Evolutionary conservation across 495 filamentous ascomycete species (phyloP).

Genomic region (Peziza echinospora): DNA sequence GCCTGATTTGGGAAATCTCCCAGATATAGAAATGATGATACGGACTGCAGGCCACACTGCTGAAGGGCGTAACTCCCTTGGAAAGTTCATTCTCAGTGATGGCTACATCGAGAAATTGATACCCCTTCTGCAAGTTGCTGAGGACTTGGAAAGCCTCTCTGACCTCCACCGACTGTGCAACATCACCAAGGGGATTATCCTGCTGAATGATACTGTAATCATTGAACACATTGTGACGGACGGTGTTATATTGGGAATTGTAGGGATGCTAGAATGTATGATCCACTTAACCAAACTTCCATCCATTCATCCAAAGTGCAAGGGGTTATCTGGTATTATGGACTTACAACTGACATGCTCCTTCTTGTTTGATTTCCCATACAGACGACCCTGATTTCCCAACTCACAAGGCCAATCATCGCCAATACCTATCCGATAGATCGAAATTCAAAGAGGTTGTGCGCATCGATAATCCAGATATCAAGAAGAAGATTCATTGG

Average conservation of each 20-base stretch:
- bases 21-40: conserved; percentile 64
- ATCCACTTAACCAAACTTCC: no score
- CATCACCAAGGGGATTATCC: conserved; percentile 89
- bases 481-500: conserved; percentile 79
- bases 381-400: conserved; percentile 91
- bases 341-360: conserved; percentile 1
- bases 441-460: conserved; percentile 93
- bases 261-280: conserved; percentile 84
- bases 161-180: conserved; percentile 86
- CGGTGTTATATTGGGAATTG: conserved; percentile 70
- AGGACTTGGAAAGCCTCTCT: conserved; percentile 66
- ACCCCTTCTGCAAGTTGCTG: conserved; percentile 62
- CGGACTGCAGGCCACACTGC: conserved; percentile 50
- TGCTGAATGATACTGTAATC: conserved; percentile 82
- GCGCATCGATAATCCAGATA: conserved; percentile 55
- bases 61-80: conserved; percentile 64
- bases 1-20: conserved; percentile 56
- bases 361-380: conserved; percentile 6
- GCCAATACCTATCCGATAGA: conserved; percentile 73
- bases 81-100: conserved; percentile 62
- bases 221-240: conserved; percentile 88
- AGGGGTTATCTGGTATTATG: conserved; percentile 2
- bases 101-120: conserved; percentile 78
- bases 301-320: not conserved
- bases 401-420: conserved; percentile 94